Conservation (phyloP, 371 early-diverging fungal genomes). For the Mucor lusitanicus region DNA sequence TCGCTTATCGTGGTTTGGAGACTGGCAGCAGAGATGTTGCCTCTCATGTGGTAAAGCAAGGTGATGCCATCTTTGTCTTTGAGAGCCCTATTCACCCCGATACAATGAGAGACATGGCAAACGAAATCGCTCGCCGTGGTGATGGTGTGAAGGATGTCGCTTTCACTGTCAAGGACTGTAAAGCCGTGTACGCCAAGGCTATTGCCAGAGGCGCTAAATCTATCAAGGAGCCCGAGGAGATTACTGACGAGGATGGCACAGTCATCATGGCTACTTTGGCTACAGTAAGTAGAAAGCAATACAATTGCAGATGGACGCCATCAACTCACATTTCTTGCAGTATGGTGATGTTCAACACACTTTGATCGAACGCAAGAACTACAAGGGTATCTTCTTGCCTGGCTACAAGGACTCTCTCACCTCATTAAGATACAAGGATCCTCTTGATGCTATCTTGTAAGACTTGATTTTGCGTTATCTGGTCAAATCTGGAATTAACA, state of each 20-base stretch:
- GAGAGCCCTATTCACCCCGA: constrained; percentile 90
- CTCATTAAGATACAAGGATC: constrained; percentile 59
- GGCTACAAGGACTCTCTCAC: constrained; percentile 58
- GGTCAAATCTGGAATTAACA: neutral
- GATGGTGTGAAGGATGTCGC: constrained; percentile 96
- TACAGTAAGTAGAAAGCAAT: constrained; percentile 57
- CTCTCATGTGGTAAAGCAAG: constrained; percentile 85
- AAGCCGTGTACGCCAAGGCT: constrained; percentile 80
- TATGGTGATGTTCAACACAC: constrained; percentile 95
- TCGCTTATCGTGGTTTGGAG: constrained; percentile 95
- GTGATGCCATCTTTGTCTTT: constrained; percentile 85
- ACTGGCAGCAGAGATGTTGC: constrained; percentile 89
- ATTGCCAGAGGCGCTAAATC: constrained; percentile 85
- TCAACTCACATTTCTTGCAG: constrained; percentile 19
- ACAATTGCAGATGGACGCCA: too few species aligned
- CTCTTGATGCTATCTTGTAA: constrained; percentile 58
- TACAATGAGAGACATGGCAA: constrained; percentile 66
- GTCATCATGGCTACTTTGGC: constrained; percentile 92
- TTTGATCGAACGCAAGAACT: constrained; percentile 84
- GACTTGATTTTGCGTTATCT: neutral
- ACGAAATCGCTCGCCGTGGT: constrained; percentile 82
- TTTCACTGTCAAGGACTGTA: constrained; percentile 88
- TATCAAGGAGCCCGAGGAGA: constrained; percentile 82
- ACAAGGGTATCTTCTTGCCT: constrained; percentile 89
- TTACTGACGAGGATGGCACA: constrained; percentile 82